A percentile compares a stretch with the other conserved stretches of the same genome.
Conservation (phyloP, 2,329 filamentous ascomycete genomes). For the Metarhizium brunneum region DNA sequence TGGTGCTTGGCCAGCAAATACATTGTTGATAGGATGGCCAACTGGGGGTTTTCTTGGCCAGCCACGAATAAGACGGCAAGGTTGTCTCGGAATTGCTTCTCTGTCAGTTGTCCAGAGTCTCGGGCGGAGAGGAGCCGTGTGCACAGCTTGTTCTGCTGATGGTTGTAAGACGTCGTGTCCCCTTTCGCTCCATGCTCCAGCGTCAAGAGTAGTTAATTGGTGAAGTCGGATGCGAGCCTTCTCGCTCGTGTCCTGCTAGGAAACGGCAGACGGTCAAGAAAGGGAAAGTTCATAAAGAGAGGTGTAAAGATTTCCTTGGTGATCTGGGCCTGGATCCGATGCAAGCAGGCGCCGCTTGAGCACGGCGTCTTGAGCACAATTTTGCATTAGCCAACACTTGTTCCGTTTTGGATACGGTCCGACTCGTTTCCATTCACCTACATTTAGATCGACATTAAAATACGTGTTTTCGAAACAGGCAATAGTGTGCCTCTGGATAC, state of each 20-base stretch:
- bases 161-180: background rate
- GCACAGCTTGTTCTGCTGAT: constrained; percentile 7
- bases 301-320: constrained; percentile 25
- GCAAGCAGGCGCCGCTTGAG: constrained; percentile 11
- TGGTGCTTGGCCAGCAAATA: constrained; percentile 26
- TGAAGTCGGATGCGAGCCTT: constrained; percentile 16
- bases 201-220: constrained; percentile 12
- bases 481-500: constrained; percentile 26
- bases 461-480: constrained; percentile 21
- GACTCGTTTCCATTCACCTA: constrained; percentile 5
- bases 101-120: constrained; percentile 15
- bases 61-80: constrained; percentile 30
- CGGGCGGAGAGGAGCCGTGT: constrained; percentile 14
- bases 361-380: constrained; percentile 14
- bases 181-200: constrained; percentile 9
- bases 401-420: no score
- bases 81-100: constrained; percentile 30
- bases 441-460: constrained; percentile 16
- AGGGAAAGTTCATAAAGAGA: constrained; percentile 24
- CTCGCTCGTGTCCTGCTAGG: constrained; percentile 17
- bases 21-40: constrained; percentile 24
- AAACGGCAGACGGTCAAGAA: constrained; percentile 18
- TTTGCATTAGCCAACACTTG: background rate
- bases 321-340: constrained; percentile 15
- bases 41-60: constrained; percentile 31